phyloP scores from a whole-genome alignment of 2,329 filamentous ascomycete genomes.

The Ramularia endophylla region DNA sequence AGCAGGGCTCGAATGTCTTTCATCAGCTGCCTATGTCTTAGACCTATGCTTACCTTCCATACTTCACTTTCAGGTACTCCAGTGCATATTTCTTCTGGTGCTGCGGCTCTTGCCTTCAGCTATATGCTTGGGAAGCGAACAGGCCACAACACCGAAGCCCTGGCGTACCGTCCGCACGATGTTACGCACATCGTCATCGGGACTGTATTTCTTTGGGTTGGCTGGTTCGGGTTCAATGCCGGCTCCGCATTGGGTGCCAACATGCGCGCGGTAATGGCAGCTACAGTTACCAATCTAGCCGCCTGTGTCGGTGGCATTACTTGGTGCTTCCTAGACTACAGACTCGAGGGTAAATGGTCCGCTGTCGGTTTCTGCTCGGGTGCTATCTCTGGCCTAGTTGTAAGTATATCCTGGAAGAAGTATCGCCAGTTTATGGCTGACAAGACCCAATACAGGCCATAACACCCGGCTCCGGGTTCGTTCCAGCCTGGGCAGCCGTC shows the following conservation, averaged over 20 bases:
- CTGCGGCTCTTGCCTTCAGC: conserved; percentile 80
- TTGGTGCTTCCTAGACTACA: conserved; percentile 85
- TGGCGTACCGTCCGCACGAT: conserved; percentile 90
- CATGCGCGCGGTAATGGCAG: conserved; percentile 80
- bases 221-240: conserved; percentile 97
- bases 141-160: conserved; percentile 77
- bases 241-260: conserved; percentile 74
- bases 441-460: conserved; percentile 45
- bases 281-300: conserved; percentile 77
- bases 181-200: conserved; percentile 89
- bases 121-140: conserved; percentile 83
- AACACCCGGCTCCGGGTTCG: conserved; percentile 80
- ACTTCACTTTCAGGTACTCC: too few species aligned
- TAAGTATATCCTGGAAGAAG: too few species aligned
- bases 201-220: conserved; percentile 90
- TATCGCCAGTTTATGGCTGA: too few species aligned
- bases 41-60: too few species aligned
- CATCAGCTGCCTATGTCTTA: too few species aligned
- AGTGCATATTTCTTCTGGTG: conserved; percentile 83
- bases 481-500: conserved; percentile 78
- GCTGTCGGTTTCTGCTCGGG: conserved; percentile 91
- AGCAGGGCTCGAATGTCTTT: too few species aligned
- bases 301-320: conserved; percentile 80
- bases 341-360: conserved; percentile 85
- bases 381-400: conserved; percentile 78